Base-by-base conservation (phyloP, 2,329 filamentous ascomycete genomes). In the Colletotrichum caudatum region DNA sequence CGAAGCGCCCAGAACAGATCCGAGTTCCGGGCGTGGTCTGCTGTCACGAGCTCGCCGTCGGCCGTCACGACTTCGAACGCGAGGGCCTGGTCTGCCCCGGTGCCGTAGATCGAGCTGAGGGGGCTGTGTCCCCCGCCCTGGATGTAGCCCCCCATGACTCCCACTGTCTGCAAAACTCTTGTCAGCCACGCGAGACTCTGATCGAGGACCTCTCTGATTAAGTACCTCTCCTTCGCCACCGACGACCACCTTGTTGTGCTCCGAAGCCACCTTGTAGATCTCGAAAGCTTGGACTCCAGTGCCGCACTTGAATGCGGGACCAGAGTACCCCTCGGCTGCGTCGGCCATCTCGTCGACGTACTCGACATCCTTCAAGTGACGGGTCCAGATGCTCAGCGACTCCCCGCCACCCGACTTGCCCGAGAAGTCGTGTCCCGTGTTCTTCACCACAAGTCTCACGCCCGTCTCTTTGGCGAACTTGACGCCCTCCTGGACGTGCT, bases 1-100 rank as follows among this genome's bases (percentile, higher is more conserved):
- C 82, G 82, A 1, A 91, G 78, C 1, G 90, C 90, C 90, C 89
- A 92, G 79, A 88, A 92, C 0, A 92, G 80, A 61, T 91, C 89
- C 0, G 80, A 69, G 73, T 91, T 87, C 29, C 84, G 73, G 0
- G 75, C 76, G 0, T 80, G 82, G 3, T 82, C 85, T 0, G 88
- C 88, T 3, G 78, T 84, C 0, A 90, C 72, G n/a, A 85, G 74
- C 14, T 82, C 68, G 1, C 89, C 88, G 20, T 78, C 76, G 0
- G 83, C 85, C 6, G 85, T 87, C 18, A 92, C 82, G 1, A 90
- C 86, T 68, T 89, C 83, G 66, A 82, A 87, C 65, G 86, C 82
- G 2, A 92, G 80, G 0, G 86, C 84, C 57, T 92, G 85, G 72
- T 92, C 90, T 0, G 88, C 88, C 7, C 80, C 87, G 0, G 92